Conservation (phyloP, 352 stramenopile species). For the Phytophthora pini region DNA sequence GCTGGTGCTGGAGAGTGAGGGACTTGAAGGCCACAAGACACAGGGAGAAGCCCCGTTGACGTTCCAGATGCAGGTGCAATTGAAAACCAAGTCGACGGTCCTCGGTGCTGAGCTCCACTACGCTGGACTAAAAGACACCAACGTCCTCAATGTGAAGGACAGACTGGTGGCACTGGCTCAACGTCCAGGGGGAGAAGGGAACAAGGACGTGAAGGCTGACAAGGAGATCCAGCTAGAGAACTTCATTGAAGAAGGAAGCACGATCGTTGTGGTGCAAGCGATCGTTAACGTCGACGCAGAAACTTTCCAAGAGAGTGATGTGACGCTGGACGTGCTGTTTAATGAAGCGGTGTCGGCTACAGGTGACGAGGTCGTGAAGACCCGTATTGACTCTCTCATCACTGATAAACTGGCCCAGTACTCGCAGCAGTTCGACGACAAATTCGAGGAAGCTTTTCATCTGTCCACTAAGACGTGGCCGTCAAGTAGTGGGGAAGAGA, state of each 20-base stretch:
- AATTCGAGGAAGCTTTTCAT: constrained; percentile 67
- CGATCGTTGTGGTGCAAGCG: constrained; percentile 74
- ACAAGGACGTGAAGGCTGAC: constrained; percentile 36
- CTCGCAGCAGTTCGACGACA: constrained; percentile 53
- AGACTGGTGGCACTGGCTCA: constrained; percentile 52
- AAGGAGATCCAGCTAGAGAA: constrained; percentile 69
- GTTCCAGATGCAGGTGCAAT: constrained; percentile 60
- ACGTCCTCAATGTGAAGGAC: constrained; percentile 79
- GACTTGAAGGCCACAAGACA: constrained; percentile 13
- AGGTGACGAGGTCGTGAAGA: constrained; percentile 21
- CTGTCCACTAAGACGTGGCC: constrained; percentile 48
- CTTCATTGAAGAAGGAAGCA: constrained; percentile 70
- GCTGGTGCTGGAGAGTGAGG: constrained; percentile 54
- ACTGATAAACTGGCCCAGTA: constrained; percentile 23
- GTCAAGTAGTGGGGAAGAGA: constrained; percentile 13
- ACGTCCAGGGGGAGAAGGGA: constrained; percentile 25
- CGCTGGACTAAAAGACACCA: constrained; percentile 61
- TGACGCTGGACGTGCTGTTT: constrained; percentile 73
- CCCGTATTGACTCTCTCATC: constrained; percentile 31
- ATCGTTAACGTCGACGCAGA: constrained; percentile 55
- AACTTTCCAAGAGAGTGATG: constrained; percentile 48
- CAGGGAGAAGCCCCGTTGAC: constrained; percentile 37
- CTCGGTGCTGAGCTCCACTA: constrained; percentile 58
- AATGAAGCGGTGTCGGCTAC: constrained; percentile 43
- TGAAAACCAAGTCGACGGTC: constrained; percentile 48